These are phyloP conservation scores for Scytalidium sp. DNA, from an alignment of 2,329 filamentous ascomycete genomes.

Conservation along the genomic window DNA sequence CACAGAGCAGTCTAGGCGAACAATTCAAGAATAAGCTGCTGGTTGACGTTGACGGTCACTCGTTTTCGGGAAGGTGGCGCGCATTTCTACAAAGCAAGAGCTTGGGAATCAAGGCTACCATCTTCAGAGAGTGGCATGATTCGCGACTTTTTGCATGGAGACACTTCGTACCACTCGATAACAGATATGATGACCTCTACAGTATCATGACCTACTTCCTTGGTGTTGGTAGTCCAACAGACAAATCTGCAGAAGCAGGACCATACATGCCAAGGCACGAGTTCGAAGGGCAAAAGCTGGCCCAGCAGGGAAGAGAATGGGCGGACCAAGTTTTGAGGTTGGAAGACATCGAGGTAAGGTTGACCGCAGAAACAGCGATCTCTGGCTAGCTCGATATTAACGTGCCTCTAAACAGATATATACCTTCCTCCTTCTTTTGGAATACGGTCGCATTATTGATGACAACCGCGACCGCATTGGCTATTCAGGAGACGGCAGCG, in stretches of 20 bases:
- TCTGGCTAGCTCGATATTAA: conserved; percentile 1
- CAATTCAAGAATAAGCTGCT: conserved; percentile 66
- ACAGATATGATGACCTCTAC: conserved; percentile 68
- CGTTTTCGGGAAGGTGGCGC: conserved; percentile 65
- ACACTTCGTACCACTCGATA: conserved; percentile 80
- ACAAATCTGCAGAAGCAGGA: conserved; percentile 44
- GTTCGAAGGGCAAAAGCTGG: conserved; percentile 61
- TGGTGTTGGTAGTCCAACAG: conserved; percentile 49
- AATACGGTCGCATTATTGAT: conserved; percentile 49
- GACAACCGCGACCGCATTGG: conserved; percentile 32
- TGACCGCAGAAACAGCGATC: conserved; percentile 18
- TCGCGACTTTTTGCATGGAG: conserved; percentile 70
- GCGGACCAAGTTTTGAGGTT: conserved; percentile 66
- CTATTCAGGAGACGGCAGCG: conserved; percentile 29
- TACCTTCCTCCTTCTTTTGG: conserved; percentile 63
- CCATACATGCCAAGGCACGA: conserved; percentile 37
- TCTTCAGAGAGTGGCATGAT: conserved; percentile 82
- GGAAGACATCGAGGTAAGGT: conserved; percentile 70
- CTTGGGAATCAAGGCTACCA: conserved; percentile 72
- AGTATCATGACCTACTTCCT: conserved; percentile 73
- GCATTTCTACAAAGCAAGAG: conserved; percentile 68
- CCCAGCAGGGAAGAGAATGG: conserved; percentile 66
- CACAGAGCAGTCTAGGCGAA: conserved; percentile 50
- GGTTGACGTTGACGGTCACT: conserved; percentile 75
- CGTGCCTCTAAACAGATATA: conserved; percentile 41